Conservation (phyloP, 306 rosid species). For the Rosa rugosa region DNA sequence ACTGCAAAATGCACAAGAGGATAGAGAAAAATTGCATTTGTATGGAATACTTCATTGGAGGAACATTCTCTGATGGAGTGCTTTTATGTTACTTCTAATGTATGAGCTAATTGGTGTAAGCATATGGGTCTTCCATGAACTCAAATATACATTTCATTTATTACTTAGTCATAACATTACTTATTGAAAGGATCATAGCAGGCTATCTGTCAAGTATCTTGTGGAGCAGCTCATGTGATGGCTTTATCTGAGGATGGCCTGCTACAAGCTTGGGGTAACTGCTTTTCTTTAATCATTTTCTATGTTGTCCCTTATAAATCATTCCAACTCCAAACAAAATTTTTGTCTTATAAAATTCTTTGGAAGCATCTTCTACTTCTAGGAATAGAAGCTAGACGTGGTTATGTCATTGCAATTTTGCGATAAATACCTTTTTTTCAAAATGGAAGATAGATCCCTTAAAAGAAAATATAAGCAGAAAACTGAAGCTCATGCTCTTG, state of each 20-base stretch:
- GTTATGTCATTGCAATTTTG: constrained; percentile 11
- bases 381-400: background rate
- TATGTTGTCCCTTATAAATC: background rate
- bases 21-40: background rate
- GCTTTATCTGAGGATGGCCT: constrained; percentile 87
- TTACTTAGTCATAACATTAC: background rate
- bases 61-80: background rate
- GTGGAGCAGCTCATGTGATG: constrained; percentile 88
- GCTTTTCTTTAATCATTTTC: constrained; percentile 17
- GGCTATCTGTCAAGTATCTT: constrained; percentile 85
- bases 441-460: background rate
- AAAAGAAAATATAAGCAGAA: constrained; percentile 14
- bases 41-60: background rate
- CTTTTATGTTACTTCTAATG: constrained; percentile 5
- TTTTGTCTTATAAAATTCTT: background rate
- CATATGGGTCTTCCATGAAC: background rate
- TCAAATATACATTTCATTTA: background rate
- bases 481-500: constrained; percentile 24
- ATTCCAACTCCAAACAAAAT: background rate
- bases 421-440: background rate
- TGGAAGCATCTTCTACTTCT: background rate
- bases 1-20: background rate
- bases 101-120: no score
- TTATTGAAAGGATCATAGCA: constrained; percentile 21
- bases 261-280: constrained; percentile 92